These are phyloP conservation scores for Ustilago trichophora DNA, from an alignment of 1,284 basidiomycete genomes.

Conservation along the genomic window DNA sequence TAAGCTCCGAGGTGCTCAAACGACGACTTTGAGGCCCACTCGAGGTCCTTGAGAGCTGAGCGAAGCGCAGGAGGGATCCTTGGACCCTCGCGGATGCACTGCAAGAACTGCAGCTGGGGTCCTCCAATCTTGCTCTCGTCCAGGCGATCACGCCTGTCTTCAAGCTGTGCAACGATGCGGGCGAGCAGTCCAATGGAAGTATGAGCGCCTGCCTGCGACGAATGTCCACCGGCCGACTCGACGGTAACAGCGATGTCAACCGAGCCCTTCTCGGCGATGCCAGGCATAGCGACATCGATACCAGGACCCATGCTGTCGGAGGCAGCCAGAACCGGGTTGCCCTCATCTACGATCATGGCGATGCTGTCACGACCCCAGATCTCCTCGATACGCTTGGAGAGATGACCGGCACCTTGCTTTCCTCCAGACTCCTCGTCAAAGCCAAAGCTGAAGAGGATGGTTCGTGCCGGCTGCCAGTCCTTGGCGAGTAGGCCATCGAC, in stretches of 20 bases:
- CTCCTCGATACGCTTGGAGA: constrained; percentile 46
- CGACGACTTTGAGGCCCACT: constrained; percentile 44
- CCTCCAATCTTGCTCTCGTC: constrained; percentile 33
- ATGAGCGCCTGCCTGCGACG: constrained; percentile 67
- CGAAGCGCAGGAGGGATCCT: constrained; percentile 69
- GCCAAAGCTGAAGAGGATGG: constrained; percentile 74
- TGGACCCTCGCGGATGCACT: constrained; percentile 71
- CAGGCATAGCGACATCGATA: constrained; percentile 67
- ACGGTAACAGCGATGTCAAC: constrained; percentile 62
- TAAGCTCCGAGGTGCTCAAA: constrained; percentile 20
- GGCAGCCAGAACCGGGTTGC: constrained; percentile 43
- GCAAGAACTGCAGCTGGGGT: constrained; percentile 67
- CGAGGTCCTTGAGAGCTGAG: constrained; percentile 66
- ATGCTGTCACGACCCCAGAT: constrained; percentile 54
- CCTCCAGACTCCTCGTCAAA: constrained; percentile 74
- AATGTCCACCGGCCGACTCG: constrained; percentile 74
- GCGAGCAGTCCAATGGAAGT: constrained; percentile 43
- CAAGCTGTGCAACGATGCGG: constrained; percentile 32
- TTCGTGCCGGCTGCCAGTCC: constrained; percentile 67
- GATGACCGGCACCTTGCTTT: constrained; percentile 57
- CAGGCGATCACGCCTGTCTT: constrained; percentile 36
- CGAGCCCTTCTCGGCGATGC: constrained; percentile 75
- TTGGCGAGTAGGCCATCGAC: constrained; percentile 69
- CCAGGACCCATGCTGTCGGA: constrained; percentile 38
- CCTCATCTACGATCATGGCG: constrained; percentile 62